These are phyloP conservation scores for Chondrostereum purpureum DNA, from an alignment of 1,284 basidiomycete species.

Conservation along the genomic window DNA sequence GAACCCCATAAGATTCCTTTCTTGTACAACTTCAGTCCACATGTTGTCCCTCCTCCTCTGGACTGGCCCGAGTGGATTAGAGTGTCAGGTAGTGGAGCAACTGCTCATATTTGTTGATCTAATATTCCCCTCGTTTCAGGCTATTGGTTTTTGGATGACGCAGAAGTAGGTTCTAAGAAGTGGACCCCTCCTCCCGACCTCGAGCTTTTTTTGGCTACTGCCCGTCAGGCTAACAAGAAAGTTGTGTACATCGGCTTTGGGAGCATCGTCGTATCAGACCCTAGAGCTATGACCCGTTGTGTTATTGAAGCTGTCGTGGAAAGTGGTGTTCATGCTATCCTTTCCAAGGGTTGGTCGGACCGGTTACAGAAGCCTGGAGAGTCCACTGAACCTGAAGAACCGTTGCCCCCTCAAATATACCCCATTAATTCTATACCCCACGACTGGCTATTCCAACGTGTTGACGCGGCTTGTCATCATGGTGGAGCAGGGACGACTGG, in stretches of 20 bases:
- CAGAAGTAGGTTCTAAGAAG: constrained; percentile 79
- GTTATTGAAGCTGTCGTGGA: constrained; percentile 84
- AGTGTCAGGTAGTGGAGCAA: constrained; percentile 62
- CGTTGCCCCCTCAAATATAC: constrained; percentile 74
- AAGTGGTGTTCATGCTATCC: constrained; percentile 83
- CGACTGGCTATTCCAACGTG: constrained; percentile 92
- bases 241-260: constrained; percentile 98
- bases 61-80: constrained; percentile 99
- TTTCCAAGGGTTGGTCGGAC: constrained; percentile 98
- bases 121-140: constrained; percentile 38
- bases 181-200: constrained; percentile 84
- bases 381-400: constrained; percentile 54
- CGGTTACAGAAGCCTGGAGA: constrained; percentile 70
- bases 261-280: constrained; percentile 96
- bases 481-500: constrained; percentile 91
- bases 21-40: constrained; percentile 94
- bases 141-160: constrained; percentile 93
- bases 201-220: constrained; percentile 74
- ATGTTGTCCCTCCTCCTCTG: constrained; percentile 81
- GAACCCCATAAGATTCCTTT: constrained; percentile 96
- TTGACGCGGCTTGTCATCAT: constrained; percentile 96
- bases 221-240: constrained; percentile 74
- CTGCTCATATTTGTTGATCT: constrained; percentile 1
- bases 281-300: constrained; percentile 83
- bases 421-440: constrained; percentile 87